Percentiles rank a stretch among this genome's conserved stretches.
These are phyloP conservation scores for Cantharellus anzutake DNA, from an alignment of 768 basidiomycete species.

Conservation along the genomic window DNA sequence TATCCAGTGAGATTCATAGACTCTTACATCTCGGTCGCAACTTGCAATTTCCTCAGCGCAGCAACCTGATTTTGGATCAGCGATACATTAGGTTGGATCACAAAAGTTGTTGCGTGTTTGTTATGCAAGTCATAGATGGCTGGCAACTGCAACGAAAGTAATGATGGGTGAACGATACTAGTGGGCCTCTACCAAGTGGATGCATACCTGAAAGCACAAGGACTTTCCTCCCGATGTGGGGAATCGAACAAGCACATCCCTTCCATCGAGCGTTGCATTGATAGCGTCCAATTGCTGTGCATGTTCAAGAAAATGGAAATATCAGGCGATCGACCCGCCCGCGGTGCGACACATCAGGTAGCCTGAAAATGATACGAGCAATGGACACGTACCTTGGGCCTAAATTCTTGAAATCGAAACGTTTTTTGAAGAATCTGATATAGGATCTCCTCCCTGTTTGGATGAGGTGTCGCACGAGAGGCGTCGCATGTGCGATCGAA, in stretches of 20 bases:
- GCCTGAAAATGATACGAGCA: too few relatives aligned
- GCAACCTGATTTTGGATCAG: constrained; percentile 82
- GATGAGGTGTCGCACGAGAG: too few relatives aligned
- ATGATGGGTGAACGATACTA: too few relatives aligned
- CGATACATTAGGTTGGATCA: constrained; percentile 76
- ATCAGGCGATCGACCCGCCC: not conserved
- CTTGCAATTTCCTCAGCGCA: constrained; percentile 25
- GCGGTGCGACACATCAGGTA: too few relatives aligned
- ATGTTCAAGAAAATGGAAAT: not conserved
- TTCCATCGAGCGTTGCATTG: constrained; percentile 53
- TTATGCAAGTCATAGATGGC: constrained; percentile 27
- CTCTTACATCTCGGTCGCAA: too few relatives aligned
- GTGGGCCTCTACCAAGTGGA: too few relatives aligned
- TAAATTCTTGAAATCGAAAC: too few relatives aligned
- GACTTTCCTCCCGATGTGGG: constrained; percentile 63
- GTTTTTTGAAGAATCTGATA: too few relatives aligned
- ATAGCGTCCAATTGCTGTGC: constrained; percentile 60
- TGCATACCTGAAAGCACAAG: constrained; percentile 32
- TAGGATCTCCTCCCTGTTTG: too few relatives aligned
- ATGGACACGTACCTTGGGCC: too few relatives aligned
- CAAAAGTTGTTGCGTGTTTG: constrained; percentile 41
- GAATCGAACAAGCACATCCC: constrained; percentile 87
- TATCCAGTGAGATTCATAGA: too few relatives aligned
- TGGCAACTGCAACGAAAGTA: not conserved
- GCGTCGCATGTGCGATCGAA: too few relatives aligned